phyloP scores from a whole-genome alignment of 139 green algal genomes.

The Microglena sp. region DNA sequence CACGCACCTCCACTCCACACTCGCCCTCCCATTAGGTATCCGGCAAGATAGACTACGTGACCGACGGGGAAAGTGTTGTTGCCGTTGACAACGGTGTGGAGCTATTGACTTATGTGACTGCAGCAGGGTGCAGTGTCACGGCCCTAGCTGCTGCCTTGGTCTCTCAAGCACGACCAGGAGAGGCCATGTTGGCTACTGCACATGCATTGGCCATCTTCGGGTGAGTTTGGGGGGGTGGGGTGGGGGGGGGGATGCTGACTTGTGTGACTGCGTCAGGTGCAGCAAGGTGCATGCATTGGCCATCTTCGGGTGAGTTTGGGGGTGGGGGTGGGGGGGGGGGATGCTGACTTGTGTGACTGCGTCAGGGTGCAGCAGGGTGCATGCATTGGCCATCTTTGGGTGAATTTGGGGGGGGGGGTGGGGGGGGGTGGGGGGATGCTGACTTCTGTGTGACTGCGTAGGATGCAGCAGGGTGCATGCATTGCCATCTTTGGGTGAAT shows the following conservation, averaged over 20 bases:
- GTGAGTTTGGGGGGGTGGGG: conserved; percentile 25
- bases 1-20: no score
- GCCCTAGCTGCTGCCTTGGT: conserved; percentile 69
- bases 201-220: conserved; percentile 62
- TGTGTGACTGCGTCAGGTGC: background rate
- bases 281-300: conserved; percentile 46
- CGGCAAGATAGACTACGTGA: no score
- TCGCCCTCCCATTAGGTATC: no score
- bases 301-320: conserved; percentile 57
- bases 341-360: background rate
- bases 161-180: conserved; percentile 18
- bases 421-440: background rate
- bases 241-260: background rate
- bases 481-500: no score
- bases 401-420: conserved; percentile 17
- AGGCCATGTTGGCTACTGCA: conserved; percentile 48
- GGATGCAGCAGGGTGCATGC: no score
- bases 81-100: conserved; percentile 41
- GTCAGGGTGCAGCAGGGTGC: conserved; percentile 3
- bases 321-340: background rate
- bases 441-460: no score
- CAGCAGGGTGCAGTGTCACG: conserved; percentile 65
- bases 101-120: conserved; percentile 65
- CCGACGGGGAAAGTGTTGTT: conserved; percentile 44
- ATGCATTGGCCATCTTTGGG: conserved; percentile 65